Evolutionary conservation across 345 rosid genomes (phyloP).

Genomic region (Eucalyptus curtisii): DNA sequence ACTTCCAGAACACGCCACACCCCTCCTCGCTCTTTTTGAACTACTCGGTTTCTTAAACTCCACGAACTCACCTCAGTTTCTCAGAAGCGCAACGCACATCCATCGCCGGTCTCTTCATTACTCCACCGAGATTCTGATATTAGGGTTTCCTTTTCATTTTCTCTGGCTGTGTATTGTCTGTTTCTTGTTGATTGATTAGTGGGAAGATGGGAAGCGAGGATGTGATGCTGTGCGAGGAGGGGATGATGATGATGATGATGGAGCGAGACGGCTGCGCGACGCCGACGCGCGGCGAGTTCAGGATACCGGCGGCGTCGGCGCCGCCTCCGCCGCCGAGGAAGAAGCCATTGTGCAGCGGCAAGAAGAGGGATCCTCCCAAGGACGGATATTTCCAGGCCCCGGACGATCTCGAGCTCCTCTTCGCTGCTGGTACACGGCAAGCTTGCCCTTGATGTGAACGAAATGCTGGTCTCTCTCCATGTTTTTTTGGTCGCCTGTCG

Average conservation of each 20-base stretch:
- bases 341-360: conserved; percentile 5
- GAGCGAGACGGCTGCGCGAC: conserved; percentile 4
- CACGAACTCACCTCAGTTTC: background rate
- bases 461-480: background rate
- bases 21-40: background rate
- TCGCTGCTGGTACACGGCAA: background rate
- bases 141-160: background rate
- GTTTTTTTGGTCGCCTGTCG: background rate
- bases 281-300: conserved; percentile 11
- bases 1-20: background rate
- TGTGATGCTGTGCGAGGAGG: background rate
- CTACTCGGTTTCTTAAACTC: background rate
- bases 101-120: background rate
- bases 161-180: background rate
- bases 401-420: conserved; percentile 18
- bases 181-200: background rate
- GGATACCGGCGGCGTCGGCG: conserved; percentile 3
- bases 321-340: conserved; percentile 25
- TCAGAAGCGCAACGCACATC: background rate
- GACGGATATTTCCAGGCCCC: conserved; percentile 16
- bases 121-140: background rate
- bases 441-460: background rate
- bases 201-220: background rate
- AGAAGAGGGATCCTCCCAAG: conserved; percentile 8
- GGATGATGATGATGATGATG: background rate